Base-by-base conservation (phyloP, 345 rosid genomes). In the Eucalyptus polybractea region DNA sequence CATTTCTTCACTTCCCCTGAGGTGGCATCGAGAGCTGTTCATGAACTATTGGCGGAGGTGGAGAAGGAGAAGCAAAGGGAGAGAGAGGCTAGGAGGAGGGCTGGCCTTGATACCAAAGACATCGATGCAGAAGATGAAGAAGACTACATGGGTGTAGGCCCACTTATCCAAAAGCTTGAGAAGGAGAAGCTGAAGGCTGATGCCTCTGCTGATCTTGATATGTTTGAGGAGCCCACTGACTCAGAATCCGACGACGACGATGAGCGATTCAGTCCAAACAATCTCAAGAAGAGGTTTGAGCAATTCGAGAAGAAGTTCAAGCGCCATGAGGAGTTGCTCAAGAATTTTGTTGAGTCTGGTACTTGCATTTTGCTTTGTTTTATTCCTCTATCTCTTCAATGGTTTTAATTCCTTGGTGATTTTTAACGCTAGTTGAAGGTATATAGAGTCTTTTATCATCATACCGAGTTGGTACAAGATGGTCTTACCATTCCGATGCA, bases 111-210 rank as follows among this genome's bases (percentile, higher is more conserved):
- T 81, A 95, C 92, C 42, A 93, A 94, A 90, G 99, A 97, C 91
- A 94, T 97, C 62, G 99, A 97, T 90, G 91, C 90, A 60, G 99
- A 97, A 91, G 98, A 95, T 58, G 94, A 97, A 50, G 99, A 96
- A 90, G 99, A 97, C 69, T 97, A 93, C 92, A 88, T 96, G 92
- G 98, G 98, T 6, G 96, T 97, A 45, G 93, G 93, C 72, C 95
- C 97, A 1, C 91, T 97, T 92, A 96, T 97, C 53, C 96, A 95
- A 91, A 97, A 94, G 94, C 94, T 97, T 19, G 95, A 96, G 92
- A 95, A 94, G 89, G 90, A 93, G 94, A 93, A 90, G 80, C 91
- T 92, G 83, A 96, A 95, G 89, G 92, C 91, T 4, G 45, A 56
- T 62, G 65, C 89, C 37, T 56, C 89, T 54, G 80, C 89, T 60